Evolutionary conservation across 352 stramenopile genomes (phyloP).

Genomic region (Phytophthora sojae): DNA sequence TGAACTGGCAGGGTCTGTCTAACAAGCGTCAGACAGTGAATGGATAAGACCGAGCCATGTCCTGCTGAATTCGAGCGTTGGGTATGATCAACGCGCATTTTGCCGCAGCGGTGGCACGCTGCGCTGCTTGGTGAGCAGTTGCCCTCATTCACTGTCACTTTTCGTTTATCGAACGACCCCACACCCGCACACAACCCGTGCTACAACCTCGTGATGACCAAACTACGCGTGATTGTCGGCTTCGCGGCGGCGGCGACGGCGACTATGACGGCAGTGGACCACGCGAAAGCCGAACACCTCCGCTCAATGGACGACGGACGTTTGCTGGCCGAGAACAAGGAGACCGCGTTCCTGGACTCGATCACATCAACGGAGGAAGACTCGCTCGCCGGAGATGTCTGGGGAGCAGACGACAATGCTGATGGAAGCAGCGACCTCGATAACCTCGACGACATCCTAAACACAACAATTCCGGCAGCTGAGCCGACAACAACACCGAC

Average conservation of each 20-base stretch:
- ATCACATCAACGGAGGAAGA: conserved; percentile 2
- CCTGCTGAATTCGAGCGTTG: conserved; percentile 5
- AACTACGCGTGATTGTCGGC: conserved; percentile 20
- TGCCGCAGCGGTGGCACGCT: background rate
- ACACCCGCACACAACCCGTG: background rate
- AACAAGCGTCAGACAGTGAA: conserved; percentile 9
- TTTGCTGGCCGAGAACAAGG: conserved; percentile 1
- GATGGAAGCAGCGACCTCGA: background rate
- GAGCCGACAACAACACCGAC: background rate
- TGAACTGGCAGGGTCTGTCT: background rate
- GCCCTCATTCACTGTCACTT: background rate
- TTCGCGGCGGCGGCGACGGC: conserved; percentile 12
- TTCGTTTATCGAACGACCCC: conserved; percentile 14
- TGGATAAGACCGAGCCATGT: conserved; percentile 15
- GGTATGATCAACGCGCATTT: conserved; percentile 5
- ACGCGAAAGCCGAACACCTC: conserved; percentile 11
- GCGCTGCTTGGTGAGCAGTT: background rate
- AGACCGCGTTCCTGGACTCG: conserved; percentile 11
- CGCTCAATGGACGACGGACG: conserved; percentile 6
- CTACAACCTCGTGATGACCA: conserved; percentile 21
- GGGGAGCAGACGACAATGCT: background rate
- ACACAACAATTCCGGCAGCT: background rate
- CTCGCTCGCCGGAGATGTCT: conserved; percentile 3
- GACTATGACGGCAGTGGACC: conserved; percentile 17
- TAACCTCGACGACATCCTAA: conserved; percentile 6